These are phyloP conservation scores for Jamesozyma hellenica DNA, from an alignment of 805 yeast genomes.

Conservation along the genomic window DNA sequence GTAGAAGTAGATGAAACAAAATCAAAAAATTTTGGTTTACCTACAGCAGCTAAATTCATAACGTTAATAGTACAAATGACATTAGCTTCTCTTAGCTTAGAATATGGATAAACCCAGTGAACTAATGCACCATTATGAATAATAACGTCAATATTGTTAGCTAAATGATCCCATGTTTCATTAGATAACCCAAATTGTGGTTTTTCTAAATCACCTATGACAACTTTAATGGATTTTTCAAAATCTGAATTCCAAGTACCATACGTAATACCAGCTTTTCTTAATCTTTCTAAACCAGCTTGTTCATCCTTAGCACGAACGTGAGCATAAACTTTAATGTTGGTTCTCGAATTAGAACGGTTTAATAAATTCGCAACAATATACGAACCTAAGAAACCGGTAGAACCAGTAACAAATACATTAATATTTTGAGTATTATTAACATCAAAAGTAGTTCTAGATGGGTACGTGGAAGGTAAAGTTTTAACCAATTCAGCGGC, in stretches of 20 bases:
- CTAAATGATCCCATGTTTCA: slow-evolving; percentile 47
- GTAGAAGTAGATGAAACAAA: slow-evolving; percentile 96
- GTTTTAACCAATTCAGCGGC: slow-evolving; percentile 45
- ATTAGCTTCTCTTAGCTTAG: slow-evolving; percentile 83
- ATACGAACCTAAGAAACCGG: slow-evolving; percentile 93
- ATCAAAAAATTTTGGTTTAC: slow-evolving; percentile 70
- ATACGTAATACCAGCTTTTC: slow-evolving; percentile 65
- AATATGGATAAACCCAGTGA: slow-evolving; percentile 96
- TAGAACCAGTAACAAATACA: slow-evolving; percentile 87
- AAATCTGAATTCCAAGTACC: slow-evolving; percentile 55
- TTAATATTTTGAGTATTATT: slow-evolving; percentile 33
- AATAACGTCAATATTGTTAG: slow-evolving; percentile 61
- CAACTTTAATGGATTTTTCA: slow-evolving; percentile 50
- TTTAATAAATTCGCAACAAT: slow-evolving; percentile 66
- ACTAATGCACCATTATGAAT: slow-evolving; percentile 97
- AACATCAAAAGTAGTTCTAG: slow-evolving; percentile 24
- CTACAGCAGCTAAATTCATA: slow-evolving; percentile 56
- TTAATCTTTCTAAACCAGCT: slow-evolving; percentile 68
- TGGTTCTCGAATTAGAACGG: slow-evolving; percentile 33
- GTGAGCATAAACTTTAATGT: slow-evolving; percentile 69
- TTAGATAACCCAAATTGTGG: slow-evolving; percentile 61
- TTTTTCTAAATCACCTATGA: slow-evolving; percentile 71
- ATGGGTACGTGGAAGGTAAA: slow-evolving; percentile 38
- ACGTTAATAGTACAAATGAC: slow-evolving; percentile 82
- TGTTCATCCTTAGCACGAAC: slow-evolving; percentile 70